Conservation (phyloP, 768 basidiomycete genomes). For the Mycena belliarum region DNA sequence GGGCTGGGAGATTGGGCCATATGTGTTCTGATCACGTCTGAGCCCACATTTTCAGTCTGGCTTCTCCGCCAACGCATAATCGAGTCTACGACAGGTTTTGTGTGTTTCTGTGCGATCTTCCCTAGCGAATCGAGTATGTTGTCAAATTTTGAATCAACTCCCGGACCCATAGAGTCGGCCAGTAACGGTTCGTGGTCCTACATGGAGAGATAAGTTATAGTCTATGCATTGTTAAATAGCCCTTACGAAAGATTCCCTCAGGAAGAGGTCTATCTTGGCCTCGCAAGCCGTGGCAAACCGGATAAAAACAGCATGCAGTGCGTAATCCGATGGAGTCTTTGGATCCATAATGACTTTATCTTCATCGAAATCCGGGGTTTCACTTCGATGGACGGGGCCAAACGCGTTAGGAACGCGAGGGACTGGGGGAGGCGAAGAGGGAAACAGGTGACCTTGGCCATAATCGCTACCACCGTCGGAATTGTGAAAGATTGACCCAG, state of each 20-base stretch:
- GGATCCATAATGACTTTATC: conserved; percentile 71
- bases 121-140: conserved; percentile 82
- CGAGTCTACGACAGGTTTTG: conserved; percentile 82
- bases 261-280: conserved; percentile 73
- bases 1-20: conserved; percentile 37
- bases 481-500: conserved; percentile 69
- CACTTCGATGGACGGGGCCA: conserved; percentile 47
- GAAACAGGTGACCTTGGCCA: conserved; percentile 46
- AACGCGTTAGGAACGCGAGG: conserved; percentile 73
- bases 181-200: conserved; percentile 75
- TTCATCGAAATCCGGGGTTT: conserved; percentile 64
- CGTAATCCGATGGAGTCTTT: conserved; percentile 85
- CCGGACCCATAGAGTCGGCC: conserved; percentile 65
- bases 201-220: conserved; percentile 25
- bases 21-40: conserved; percentile 55
- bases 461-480: conserved; percentile 76
- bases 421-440: conserved; percentile 74
- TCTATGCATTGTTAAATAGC: neutral
- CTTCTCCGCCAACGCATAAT: conserved; percentile 85
- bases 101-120: conserved; percentile 81
- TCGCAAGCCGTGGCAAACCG: conserved; percentile 83
- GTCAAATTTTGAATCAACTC: conserved; percentile 79
- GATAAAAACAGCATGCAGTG: conserved; percentile 85
- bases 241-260: conserved; percentile 68
- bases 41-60: conserved; percentile 62